Base-by-base conservation (phyloP, 352 stramenopile genomes). In the Chrysophaeum taylorii region DNA sequence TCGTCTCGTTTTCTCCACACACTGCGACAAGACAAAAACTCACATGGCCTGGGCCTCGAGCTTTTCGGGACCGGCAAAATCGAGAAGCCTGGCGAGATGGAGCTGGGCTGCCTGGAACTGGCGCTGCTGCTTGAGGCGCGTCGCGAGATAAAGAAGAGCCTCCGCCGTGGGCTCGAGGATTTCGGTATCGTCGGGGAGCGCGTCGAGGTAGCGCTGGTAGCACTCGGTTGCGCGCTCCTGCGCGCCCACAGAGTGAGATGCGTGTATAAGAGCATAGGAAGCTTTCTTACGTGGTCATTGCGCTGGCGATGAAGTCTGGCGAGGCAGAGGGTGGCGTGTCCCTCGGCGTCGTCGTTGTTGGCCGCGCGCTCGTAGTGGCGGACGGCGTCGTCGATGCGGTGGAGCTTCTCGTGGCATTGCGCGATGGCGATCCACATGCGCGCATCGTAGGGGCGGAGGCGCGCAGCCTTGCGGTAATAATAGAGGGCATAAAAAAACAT, bases 401-500 rank as follows among this genome's bases (percentile, higher is more conserved):
- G 25, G 33, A 63, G 52, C 52, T 63, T 63, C 52, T 63, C 52
- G 52, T 87, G 82, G 75, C 82, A 89, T 31, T 76, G 74, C 42
- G 90, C 94, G 31, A 98, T 82, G 23, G 93, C 94, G 70, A 87
- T 94, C 94, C 94, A 98, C 92, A 98, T 98, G n/a, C 94, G 85
- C 41, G 92, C 89, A 82, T 98, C 93, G 71, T 96, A 95, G 12
- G 94, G 93, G 0, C 92, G 89, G n/a, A 98, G 86, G 23, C 86
- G 81, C 9, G 92, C 89, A 9, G 93, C 92, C 78, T 97, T 97
- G 63, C 92, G 85, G 79, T 97, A 99, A 82, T 98, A 98, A 84
- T 98, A 96, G n/a, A 98, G 85, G 50, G 92, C 95, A 80, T 98
- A 98, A 64, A 97, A 84, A 68, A 92, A 90, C 92, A 98, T 97